Base-by-base conservation (phyloP, 116 monocot genomes). In the Posidonia oceanica region DNA sequence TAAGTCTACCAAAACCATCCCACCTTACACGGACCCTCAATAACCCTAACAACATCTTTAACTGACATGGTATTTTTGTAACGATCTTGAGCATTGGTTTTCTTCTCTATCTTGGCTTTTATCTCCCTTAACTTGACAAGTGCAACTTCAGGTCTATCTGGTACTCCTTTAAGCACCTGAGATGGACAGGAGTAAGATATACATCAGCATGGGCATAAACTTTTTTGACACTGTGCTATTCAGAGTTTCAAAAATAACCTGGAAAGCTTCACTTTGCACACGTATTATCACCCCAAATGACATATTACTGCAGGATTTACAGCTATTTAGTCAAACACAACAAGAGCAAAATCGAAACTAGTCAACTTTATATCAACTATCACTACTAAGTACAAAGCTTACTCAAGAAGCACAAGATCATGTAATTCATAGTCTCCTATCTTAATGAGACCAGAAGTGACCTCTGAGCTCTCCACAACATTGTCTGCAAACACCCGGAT, bases 391-490 rank as follows among this genome's bases (percentile, higher is more conserved):
- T n/a, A 36, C 72, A 70, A 84, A 29, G 40, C 93, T 76, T 90
- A 98, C 98, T 90, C 80, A 10, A 98, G 84, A 54, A 85, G 69
- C 3, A 98, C 98, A 81, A 98, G 93, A 80, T 98, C 98, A 79
- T 93, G 93, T 51, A 97, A 73, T 69, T 98, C 98, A 75, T 87
- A 93, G 53, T 93, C 93, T 54, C 98, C 98, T 61, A 98, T 82
- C 74, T 78, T 80, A 10, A 93, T 98, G 63, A 89, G 76, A 36
- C 98, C 98, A 3, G 87, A 83, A 39, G 98, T 98, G 64, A 98
- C 89, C 82, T 98, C 98, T 69, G 92, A 93, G 59, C 98, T 98
- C 73, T 90, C 89, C n/a, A 98, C 89, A 73, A 92, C 93, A 76
- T 92, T 83, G 75, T 98, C 98, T 0, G 97, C 92, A 86, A 97